Evolutionary conservation across 805 yeast species (phyloP), one percentile per base, ranked within the genome.

Genomic region (Lipomyces orientalis): DNA sequence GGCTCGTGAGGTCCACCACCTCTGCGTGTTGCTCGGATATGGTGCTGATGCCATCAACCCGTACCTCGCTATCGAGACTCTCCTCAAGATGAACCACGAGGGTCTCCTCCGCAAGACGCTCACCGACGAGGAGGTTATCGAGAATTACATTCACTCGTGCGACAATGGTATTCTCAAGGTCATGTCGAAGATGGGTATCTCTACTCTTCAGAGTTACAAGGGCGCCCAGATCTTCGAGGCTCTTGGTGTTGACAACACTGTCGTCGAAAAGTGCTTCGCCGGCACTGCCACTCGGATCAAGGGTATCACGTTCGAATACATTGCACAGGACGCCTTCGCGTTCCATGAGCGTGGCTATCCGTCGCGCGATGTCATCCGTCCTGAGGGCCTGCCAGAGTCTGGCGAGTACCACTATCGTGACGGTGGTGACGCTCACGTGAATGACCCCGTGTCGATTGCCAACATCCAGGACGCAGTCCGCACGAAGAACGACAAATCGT

Each of bases 381-480:
- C 91, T 46, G 83, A 86, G 49, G 89, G 90, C 14, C 84, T 95
- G 70, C 96, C 97, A 37, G 98, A 94, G 80, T 86, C 93, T 68
- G 99, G 99, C 80, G 98, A 95, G 79, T 95, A 93, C 77, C 97
- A 95, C 80, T 94, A 97, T 96, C 88, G 99, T 82, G 98, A 94
- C 77, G 98, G 98, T 76, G 99, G 98, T 73, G 97, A 92, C 76
- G 89, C 94, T 65, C 98, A 95, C 79, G 87, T 95, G 69, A 94
- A 94, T 79, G 97, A 92, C 72, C 99, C 99, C 16, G 85, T 90
- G 43, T 97, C 98, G 22, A 90, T 94, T 79, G 98, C 98, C 16
- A 88, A 91, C 68, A 86, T 94, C 77, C 99, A 95, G 81, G 98
- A 94, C 79, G 97, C 98, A n/a, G 99, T 95, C 60, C 87, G 97